A percentile compares a stretch with the other conserved stretches of the same genome.
Conservation (phyloP, 345 rosid genomes). For the Excoecaria cochinchinensis region DNA sequence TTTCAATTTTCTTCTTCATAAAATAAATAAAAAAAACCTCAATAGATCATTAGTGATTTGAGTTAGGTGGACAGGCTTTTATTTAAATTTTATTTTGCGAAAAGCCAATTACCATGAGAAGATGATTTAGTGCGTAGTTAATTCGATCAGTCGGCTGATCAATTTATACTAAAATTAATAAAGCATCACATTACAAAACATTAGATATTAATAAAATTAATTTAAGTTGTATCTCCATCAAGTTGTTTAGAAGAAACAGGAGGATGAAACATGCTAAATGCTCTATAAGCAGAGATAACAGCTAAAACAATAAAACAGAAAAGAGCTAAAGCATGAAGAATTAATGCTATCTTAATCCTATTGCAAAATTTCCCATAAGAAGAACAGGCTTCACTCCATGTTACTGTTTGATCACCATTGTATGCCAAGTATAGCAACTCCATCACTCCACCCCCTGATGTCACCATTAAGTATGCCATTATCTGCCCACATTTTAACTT, state of each 20-base stretch:
- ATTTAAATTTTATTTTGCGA: no score
- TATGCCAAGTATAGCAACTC: constrained; percentile 63
- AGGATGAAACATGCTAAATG: constrained; percentile 62
- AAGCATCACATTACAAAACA: no score
- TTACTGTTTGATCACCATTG: constrained; percentile 59
- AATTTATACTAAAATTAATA: no score
- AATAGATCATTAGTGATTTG: no score
- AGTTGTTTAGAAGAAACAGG: constrained; percentile 47
- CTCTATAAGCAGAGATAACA: constrained; percentile 72
- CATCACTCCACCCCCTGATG: constrained; percentile 69
- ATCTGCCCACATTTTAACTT: constrained; percentile 39
- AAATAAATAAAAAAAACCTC: no score
- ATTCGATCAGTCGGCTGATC: no score
- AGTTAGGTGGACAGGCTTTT: no score
- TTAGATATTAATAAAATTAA: no score
- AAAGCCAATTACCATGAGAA: no score
- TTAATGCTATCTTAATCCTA: constrained; percentile 51
- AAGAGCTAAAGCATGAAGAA: constrained; percentile 60
- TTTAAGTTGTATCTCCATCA: constrained; percentile 19
- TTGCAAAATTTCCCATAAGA: constrained; percentile 61
- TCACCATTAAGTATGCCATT: constrained; percentile 67
- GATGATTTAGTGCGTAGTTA: no score
- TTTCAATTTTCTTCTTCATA: no score
- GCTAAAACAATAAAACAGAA: constrained; percentile 59
- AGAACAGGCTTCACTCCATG: constrained; percentile 86